These are phyloP conservation scores for Yamadazyma scolyti DNA, from an alignment of 805 yeast species.

Conservation along the genomic window DNA sequence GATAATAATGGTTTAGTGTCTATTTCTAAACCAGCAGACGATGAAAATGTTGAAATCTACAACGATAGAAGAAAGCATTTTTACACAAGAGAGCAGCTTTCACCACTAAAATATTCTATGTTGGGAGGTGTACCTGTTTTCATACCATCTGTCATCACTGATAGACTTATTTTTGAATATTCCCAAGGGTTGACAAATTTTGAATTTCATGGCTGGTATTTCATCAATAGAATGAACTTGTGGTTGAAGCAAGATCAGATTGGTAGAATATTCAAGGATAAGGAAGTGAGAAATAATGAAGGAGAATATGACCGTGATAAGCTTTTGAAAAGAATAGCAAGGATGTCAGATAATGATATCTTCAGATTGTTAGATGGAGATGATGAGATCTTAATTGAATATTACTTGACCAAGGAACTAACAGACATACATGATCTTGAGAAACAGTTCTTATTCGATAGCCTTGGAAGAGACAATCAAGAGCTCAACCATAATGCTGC, in stretches of 20 bases:
- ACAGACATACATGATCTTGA: conserved; percentile 18
- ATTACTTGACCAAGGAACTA: conserved; percentile 16
- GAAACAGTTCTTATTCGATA: conserved; percentile 13
- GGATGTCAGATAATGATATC: conserved; percentile 14
- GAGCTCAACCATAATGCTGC: conserved; percentile 3
- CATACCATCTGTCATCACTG: conserved; percentile 15
- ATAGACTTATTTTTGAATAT: conserved; percentile 17
- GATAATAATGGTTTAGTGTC: conserved; percentile 7
- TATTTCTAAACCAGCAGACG: conserved; percentile 6
- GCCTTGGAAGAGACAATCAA: conserved; percentile 12
- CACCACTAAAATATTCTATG: conserved; percentile 48
- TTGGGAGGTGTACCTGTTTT: conserved; percentile 46
- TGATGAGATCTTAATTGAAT: conserved; percentile 16
- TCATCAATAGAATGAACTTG: conserved; percentile 12
- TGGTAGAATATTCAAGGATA: conserved; percentile 7
- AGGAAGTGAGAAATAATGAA: conserved; percentile 8
- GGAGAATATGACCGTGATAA: conserved; percentile 7
- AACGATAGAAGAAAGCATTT: conserved; percentile 61
- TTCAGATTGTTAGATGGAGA: conserved; percentile 12
- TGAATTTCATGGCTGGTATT: conserved; percentile 16
- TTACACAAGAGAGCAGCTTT: conserved; percentile 40
- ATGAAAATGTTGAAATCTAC: conserved; percentile 13
- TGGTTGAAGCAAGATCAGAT: conserved; percentile 14
- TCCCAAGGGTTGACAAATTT: conserved; percentile 13
- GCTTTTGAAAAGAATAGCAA: conserved; percentile 4